Evolutionary conservation across 2,329 filamentous ascomycete species (phyloP).

Genomic region (Penicillium sumatraense): DNA sequence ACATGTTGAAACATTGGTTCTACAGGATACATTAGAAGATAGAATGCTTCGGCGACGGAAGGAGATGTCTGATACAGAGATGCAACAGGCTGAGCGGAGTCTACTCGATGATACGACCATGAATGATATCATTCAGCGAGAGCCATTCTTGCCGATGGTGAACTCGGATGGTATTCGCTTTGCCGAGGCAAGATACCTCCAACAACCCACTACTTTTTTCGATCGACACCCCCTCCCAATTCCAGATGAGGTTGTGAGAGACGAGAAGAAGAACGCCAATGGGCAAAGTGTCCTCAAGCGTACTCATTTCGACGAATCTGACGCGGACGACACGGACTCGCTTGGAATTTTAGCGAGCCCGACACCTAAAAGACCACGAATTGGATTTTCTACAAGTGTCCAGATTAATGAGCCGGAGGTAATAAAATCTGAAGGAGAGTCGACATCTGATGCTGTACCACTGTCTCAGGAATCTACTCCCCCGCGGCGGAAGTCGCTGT

Average conservation of each 20-base stretch:
- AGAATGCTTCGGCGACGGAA: slow-evolving; percentile 74
- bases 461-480: not conserved
- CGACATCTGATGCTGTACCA: not conserved
- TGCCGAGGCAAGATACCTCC: slow-evolving; percentile 32
- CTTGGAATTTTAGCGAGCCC: not conserved
- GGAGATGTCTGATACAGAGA: slow-evolving; percentile 69
- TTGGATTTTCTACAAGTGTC: slow-evolving; percentile 13
- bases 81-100: slow-evolving; percentile 60
- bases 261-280: slow-evolving; percentile 15
- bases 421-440: not conserved
- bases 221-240: slow-evolving; percentile 43
- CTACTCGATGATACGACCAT: slow-evolving; percentile 64
- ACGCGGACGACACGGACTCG: not conserved
- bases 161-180: slow-evolving; percentile 28
- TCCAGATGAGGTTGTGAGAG: slow-evolving; percentile 40
- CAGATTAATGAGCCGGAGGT: slow-evolving; percentile 2
- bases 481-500: not conserved
- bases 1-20: slow-evolving; percentile 81
- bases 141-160: slow-evolving; percentile 52
- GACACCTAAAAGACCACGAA: slow-evolving; percentile 1
- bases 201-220: slow-evolving; percentile 40
- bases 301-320: not conserved
- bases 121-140: slow-evolving; percentile 62
- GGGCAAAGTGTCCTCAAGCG: not conserved
- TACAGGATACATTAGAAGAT: slow-evolving; percentile 82